Base-by-base conservation (phyloP, 2,329 filamentous ascomycete species). In the Diaporthe longicolla region DNA sequence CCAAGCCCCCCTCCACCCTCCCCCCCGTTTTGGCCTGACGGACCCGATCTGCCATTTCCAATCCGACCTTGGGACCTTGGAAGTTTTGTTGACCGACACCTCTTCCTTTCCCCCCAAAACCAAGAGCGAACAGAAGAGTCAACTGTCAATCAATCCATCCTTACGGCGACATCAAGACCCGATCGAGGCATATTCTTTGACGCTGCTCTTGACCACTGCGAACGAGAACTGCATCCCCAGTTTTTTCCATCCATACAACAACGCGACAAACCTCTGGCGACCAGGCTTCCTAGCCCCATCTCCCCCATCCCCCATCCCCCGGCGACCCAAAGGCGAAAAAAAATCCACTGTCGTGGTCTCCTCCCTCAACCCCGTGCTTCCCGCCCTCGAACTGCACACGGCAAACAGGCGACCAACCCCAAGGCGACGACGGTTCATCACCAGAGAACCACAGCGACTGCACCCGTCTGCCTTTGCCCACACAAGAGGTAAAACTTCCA, bases 101-200 rank as follows among this genome's bases (percentile, higher is more conserved):
- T 63, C 32, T 32, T 50, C 35, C 55, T 50, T 11, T 29, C 35
- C 37, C 63, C 61, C 57, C 71, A 73, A 66, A 68, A 54, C 71
- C 40, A 59, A 26, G 45, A 50, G 43, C 69, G 55, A 50, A 71
- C 65, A 35, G 45, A 50, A 70, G 54, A 63, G 71, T 69, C 58
- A 75, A 73, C 66, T 73, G 74, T 75, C 74, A 73, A 73, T 75
- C 59, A 61, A 75, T 63, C 66, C 63, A 73, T 70, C 66, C 69
- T 71, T 69, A 75, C 68, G 74, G 71, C 74, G 74, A 75, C 71
- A 73, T 48, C 66, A 73, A 75, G 54, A 75, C 71, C 71, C 73
- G 74, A 73, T 69, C 26, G 57, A 73, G 74, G 74, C 71, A 68
- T 73, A 71, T 57, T 48, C 65, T 63, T 59, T 52, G 58, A 50